Evolutionary conservation across 257 asterid genomes (phyloP), one percentile per base, ranked within the genome.

Genomic region (Fraxinus americana): DNA sequence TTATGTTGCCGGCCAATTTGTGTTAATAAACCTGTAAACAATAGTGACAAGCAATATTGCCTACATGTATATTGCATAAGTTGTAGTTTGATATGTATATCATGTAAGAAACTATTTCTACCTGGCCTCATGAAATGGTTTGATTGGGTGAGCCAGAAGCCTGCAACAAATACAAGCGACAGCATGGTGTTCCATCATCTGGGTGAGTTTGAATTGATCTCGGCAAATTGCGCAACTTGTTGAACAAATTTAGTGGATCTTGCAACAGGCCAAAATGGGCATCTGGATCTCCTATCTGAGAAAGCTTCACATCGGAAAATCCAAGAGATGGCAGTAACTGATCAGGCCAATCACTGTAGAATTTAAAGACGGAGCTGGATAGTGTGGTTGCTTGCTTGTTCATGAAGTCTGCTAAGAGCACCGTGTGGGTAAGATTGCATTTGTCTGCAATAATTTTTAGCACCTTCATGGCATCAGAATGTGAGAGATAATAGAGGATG

Each of bases 271-370:
- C 99, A n/a, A 95, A 95, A 84, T 93, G 88, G 43, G 99, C 99
- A 83, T 93, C 99, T 54, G 97, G 94, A 76, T 95, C 99, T 17
- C 98, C 97, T 81, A 95, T 90, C 88, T 92, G 99, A 36, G 98
- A 91, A 72, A 95, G 97, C 80, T 82, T 86, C 43, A 95, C 98
- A 69, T 89, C 93, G n/a, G 97, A 81, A 80, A 95, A 95, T 30
- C 99, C 99, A 71, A 95, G 83, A 65, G 99, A 84, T 14, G 97
- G 95, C 78, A 94, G 88, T 77, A 94, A 83, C 75, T 91, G 89
- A 30, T 94, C 99, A 7, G 99, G 99, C 96, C 97, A 94, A 78
- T 94, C 99, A 66, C 99, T 87, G 70, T 91, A 88, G 93, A 92
- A 92, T 78, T 78, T 94, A 84, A 86, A 94, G 78, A 89, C 83